Evolutionary conservation across 2,329 filamentous ascomycete species (phyloP).

Genomic region (Penicillium sp.): DNA sequence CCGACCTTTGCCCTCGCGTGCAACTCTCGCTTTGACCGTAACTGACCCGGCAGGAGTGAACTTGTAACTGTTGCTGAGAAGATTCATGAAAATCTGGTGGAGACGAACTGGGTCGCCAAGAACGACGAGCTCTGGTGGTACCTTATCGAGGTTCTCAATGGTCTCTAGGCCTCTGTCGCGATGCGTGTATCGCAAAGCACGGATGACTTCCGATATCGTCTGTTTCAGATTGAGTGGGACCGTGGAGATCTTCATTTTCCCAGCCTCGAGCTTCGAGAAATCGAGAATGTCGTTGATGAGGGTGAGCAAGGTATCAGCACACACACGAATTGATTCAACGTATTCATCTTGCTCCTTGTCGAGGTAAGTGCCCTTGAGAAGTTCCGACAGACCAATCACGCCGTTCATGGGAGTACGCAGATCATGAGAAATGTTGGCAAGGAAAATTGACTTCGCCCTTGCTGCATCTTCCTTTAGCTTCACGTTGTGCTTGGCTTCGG

Average conservation of each 20-base stretch:
- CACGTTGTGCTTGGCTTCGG: constrained; percentile 62
- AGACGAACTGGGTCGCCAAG: constrained; percentile 82
- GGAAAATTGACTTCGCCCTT: constrained; percentile 84
- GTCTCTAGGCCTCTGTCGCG: constrained; percentile 59
- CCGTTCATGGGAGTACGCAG: constrained; percentile 94
- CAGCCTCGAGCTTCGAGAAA: constrained; percentile 82
- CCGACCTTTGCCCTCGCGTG: constrained; percentile 66
- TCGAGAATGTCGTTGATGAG: constrained; percentile 91
- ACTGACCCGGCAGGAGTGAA: constrained; percentile 86
- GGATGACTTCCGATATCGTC: constrained; percentile 62
- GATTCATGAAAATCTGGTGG: constrained; percentile 74
- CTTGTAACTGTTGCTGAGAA: constrained; percentile 90
- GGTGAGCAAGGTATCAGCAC: constrained; percentile 71
- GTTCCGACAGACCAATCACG: constrained; percentile 73
- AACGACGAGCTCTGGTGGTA: constrained; percentile 62
- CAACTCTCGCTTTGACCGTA: constrained; percentile 73
- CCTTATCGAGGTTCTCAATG: constrained; percentile 60
- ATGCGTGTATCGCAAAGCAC: constrained; percentile 62
- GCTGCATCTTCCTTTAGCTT: constrained; percentile 65
- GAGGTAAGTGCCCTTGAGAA: constrained; percentile 57
- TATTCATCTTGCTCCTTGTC: constrained; percentile 60
- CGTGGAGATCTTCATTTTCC: constrained; percentile 83
- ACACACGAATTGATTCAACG: constrained; percentile 63
- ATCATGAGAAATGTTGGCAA: constrained; percentile 86
- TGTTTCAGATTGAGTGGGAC: constrained; percentile 74